phyloP scores from a whole-genome alignment of 2,329 filamentous ascomycete genomes.

The Beauveria brongniartii region DNA sequence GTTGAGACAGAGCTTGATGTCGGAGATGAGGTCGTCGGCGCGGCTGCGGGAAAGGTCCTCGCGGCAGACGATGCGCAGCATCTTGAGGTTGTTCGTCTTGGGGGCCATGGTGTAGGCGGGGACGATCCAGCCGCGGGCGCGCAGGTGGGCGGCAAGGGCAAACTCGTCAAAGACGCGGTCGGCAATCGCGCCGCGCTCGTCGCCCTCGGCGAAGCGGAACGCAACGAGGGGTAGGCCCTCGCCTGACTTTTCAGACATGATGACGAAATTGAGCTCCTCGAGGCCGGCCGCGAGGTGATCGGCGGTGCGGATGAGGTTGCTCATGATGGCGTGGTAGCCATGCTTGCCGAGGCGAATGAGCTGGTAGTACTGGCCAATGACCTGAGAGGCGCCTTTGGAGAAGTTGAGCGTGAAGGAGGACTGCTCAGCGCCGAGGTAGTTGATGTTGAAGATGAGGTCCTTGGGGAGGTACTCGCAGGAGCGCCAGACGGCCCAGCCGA shows the following conservation, averaged over 20 bases:
- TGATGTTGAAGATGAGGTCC: constrained; percentile 98
- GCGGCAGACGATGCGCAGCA: constrained; percentile 85
- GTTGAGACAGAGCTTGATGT: constrained; percentile 70
- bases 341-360: constrained; percentile 89
- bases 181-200: constrained; percentile 39
- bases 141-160: constrained; percentile 73
- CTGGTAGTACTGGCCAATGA: constrained; percentile 97
- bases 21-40: constrained; percentile 68
- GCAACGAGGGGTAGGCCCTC: constrained; percentile 82
- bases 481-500: constrained; percentile 91
- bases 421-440: constrained; percentile 93
- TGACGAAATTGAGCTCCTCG: constrained; percentile 68
- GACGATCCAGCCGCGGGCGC: constrained; percentile 84
- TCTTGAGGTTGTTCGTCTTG: constrained; percentile 72
- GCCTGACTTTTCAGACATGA: constrained; percentile 76
- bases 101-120: constrained; percentile 97
- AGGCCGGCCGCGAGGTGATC: constrained; percentile 77
- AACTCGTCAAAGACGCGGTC: constrained; percentile 66
- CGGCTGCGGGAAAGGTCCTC: constrained; percentile 83
- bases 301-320: constrained; percentile 80
- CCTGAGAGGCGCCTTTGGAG: constrained; percentile 87
- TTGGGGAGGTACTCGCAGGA: constrained; percentile 74
- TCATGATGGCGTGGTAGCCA: constrained; percentile 89
- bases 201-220: constrained; percentile 61
- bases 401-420: constrained; percentile 96